Conservation (phyloP, 768 basidiomycete species). For the Mycena polygramma region DNA sequence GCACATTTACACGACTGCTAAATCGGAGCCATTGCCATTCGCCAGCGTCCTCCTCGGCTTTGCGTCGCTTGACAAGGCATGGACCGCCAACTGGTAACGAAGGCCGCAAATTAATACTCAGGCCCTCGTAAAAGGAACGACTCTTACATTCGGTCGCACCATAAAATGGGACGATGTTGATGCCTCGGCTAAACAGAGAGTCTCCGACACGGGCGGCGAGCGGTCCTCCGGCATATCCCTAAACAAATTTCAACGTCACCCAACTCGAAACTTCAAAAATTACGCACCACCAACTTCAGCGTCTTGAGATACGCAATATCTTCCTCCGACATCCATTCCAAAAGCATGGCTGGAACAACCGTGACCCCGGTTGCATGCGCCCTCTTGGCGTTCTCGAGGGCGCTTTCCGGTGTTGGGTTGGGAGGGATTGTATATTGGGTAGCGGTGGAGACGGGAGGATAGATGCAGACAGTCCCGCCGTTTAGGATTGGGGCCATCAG, state of each 20-base stretch:
- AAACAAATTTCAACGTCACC: background rate
- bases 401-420: conserved; percentile 53
- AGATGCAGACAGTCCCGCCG: conserved; percentile 45
- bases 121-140: background rate
- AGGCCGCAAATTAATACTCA: background rate
- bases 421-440: conserved; percentile 46
- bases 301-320: conserved; percentile 47
- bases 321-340: conserved; percentile 52
- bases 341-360: conserved; percentile 54
- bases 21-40: conserved; percentile 50
- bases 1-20: conserved; percentile 41
- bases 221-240: conserved; percentile 54
- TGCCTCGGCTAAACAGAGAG: conserved; percentile 48
- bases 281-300: conserved; percentile 45
- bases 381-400: conserved; percentile 50
- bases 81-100: conserved; percentile 38
- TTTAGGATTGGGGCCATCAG: conserved; percentile 46
- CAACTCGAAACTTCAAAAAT: background rate
- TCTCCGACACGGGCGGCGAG: conserved; percentile 53
- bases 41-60: conserved; percentile 38
- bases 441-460: conserved; percentile 46
- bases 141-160: conserved; percentile 53
- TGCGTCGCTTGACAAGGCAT: conserved; percentile 28
- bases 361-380: conserved; percentile 48
- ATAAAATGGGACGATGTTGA: conserved; percentile 49